Evolutionary conservation across 345 rosid species (phyloP).

Genomic region (Iberis pinnata): DNA sequence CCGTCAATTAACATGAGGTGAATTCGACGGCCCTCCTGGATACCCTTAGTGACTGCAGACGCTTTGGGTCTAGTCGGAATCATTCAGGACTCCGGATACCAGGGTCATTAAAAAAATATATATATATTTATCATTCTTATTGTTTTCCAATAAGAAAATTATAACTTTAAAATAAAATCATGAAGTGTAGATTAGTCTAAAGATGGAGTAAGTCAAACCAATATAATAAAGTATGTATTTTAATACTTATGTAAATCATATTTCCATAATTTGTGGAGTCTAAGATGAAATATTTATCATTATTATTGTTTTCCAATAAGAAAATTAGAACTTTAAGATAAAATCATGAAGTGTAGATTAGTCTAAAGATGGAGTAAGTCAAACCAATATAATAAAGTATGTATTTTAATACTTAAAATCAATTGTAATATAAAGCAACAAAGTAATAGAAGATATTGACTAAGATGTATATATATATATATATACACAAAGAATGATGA

Average conservation of each 20-base stretch:
- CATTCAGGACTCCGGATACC: too few relatives aligned
- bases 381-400: conserved; percentile 18
- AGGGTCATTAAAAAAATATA: too few relatives aligned
- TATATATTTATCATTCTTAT: too few relatives aligned
- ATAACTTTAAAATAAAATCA: conserved; percentile 14
- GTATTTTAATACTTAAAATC: conserved; percentile 1
- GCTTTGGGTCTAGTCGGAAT: too few relatives aligned
- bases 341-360: conserved; percentile 23
- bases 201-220: background rate
- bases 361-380: conserved; percentile 29
- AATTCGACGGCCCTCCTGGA: too few relatives aligned
- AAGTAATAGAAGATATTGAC: background rate
- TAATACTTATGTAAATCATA: background rate
- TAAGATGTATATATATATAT: conserved; percentile 5
- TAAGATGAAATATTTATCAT: too few relatives aligned
- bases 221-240: background rate
- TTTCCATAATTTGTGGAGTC: too few relatives aligned
- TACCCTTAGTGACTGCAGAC: too few relatives aligned
- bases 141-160: background rate
- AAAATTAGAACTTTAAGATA: conserved; percentile 1
- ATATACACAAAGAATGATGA: conserved; percentile 22
- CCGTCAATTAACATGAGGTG: too few relatives aligned
- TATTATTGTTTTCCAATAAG: too few relatives aligned
- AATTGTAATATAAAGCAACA: conserved; percentile 1
- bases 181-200: conserved; percentile 14